Evolutionary conservation across 441 rosid species (phyloP).

Genomic region (Erodium trifolium): DNA sequence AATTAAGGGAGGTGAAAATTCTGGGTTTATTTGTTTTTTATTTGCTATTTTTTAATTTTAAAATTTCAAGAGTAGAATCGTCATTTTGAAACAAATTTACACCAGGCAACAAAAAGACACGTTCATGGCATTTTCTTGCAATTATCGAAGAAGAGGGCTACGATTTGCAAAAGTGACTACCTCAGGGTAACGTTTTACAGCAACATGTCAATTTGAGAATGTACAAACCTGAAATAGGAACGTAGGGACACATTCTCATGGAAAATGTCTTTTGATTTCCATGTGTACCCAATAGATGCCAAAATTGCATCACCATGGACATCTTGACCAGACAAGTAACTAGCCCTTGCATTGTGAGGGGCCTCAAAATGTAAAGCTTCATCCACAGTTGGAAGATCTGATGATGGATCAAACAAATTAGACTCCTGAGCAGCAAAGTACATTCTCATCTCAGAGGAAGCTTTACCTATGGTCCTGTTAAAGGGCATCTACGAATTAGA

Average conservation of each 20-base stretch:
- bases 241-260: constrained; percentile 55
- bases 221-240: constrained; percentile 67
- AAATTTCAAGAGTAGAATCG: too few species aligned
- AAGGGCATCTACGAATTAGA: constrained; percentile 22
- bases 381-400: constrained; percentile 28
- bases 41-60: too few species aligned
- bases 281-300: constrained; percentile 79
- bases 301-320: constrained; percentile 72
- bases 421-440: constrained; percentile 51
- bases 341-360: constrained; percentile 64
- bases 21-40: too few species aligned
- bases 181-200: not conserved
- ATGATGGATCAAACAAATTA: constrained; percentile 30
- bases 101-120: too few species aligned
- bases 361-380: constrained; percentile 28
- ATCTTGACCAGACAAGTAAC: constrained; percentile 62
- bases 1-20: too few species aligned
- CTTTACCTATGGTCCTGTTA: constrained; percentile 73
- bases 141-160: too few species aligned
- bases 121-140: too few species aligned
- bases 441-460: constrained; percentile 77
- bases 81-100: constrained; percentile 8
- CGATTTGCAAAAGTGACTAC: too few species aligned
- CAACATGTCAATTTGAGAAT: not conserved
- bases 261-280: constrained; percentile 65